phyloP scores from a whole-genome alignment of 2,329 filamentous ascomycete genomes.

The Epichloe uncinata region DNA sequence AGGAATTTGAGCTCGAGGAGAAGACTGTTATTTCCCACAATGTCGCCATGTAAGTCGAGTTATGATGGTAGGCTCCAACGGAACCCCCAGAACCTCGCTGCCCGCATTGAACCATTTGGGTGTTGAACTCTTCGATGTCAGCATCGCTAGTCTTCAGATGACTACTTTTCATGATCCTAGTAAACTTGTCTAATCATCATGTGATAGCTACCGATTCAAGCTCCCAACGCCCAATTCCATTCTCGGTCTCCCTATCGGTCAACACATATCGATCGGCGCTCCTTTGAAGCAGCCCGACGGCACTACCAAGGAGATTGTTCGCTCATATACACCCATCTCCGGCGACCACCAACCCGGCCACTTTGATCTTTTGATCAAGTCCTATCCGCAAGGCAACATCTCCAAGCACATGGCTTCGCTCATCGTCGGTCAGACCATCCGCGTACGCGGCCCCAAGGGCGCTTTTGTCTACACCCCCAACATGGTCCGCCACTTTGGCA shows the following conservation, averaged over 20 bases:
- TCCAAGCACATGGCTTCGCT: conserved; percentile 81
- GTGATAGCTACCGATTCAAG: conserved; percentile 76
- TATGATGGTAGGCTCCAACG: background rate
- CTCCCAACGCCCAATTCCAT: conserved; percentile 67
- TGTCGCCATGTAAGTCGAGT: conserved; percentile 68
- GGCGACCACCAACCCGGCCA: conserved; percentile 80
- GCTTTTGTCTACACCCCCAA: conserved; percentile 96
- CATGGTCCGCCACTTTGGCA: conserved; percentile 92
- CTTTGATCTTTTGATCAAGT: conserved; percentile 96
- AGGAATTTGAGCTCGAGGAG: conserved; percentile 84
- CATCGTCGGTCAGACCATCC: conserved; percentile 73
- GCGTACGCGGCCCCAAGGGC: conserved; percentile 87
- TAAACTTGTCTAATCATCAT: background rate
- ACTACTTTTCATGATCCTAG: background rate
- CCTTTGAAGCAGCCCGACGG: conserved; percentile 55
- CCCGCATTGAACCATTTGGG: background rate
- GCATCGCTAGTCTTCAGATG: background rate
- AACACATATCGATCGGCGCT: conserved; percentile 94
- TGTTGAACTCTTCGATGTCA: background rate
- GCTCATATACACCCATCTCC: conserved; percentile 85
- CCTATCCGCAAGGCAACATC: conserved; percentile 95
- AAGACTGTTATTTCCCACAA: conserved; percentile 97
- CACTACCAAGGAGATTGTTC: conserved; percentile 67
- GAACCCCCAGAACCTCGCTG: background rate
- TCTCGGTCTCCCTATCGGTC: conserved; percentile 92